Evolutionary conservation across 208 protist genomes (phyloP), one percentile per base, ranked within the genome.

Genomic region (Leishmania turanica): DNA sequence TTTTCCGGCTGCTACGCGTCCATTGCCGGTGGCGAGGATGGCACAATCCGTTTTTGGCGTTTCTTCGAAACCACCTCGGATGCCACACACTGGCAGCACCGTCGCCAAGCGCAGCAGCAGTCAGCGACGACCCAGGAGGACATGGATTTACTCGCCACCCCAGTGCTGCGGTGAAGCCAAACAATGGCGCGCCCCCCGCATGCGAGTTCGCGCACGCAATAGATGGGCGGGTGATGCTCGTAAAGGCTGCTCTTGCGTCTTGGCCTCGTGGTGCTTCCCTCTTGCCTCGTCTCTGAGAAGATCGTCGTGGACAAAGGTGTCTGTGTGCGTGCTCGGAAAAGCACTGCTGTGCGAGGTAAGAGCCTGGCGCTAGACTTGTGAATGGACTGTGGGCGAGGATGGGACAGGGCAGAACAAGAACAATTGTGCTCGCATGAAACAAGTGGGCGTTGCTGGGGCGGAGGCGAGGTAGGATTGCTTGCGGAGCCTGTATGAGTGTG

Each of bases 1-100:
- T 80, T 89, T 72, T 70, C 70, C 15, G 85, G 93, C 51, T 93
- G 83, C 69, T 85, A 92, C 75, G 91, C 91, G 45, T 96, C 93
- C 42, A 75, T 90, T 45, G 90, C 93, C 0, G 91, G 89, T 31
- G 93, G 90, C 21, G 88, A 84, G 8, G 93, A 95, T 78, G 85
- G 85, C 83, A 95, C 91, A 27, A 90, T 97, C 64, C 87, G 93
- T 13, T 95, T 97, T 80, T 97, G 93, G 93, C 85, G 85, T 24
- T 86, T 92, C 62, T 97, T 97, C 72, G 85, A 86, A 62, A 69
- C 81, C 65, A 51, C 47, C 71, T 87, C 73, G n/a, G 74, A 76
- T 75, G 71, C 82, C n/a, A 76, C 73, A 2, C 85, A 90, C 72
- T 88, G 84, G 84, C 83, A 87, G 77, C 81, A 88, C 49, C 86